Percentiles rank a stretch among this genome's conserved stretches.
These are phyloP conservation scores for Oxytropis ochrocephala DNA, from an alignment of 306 rosid species.

Conservation along the genomic window DNA sequence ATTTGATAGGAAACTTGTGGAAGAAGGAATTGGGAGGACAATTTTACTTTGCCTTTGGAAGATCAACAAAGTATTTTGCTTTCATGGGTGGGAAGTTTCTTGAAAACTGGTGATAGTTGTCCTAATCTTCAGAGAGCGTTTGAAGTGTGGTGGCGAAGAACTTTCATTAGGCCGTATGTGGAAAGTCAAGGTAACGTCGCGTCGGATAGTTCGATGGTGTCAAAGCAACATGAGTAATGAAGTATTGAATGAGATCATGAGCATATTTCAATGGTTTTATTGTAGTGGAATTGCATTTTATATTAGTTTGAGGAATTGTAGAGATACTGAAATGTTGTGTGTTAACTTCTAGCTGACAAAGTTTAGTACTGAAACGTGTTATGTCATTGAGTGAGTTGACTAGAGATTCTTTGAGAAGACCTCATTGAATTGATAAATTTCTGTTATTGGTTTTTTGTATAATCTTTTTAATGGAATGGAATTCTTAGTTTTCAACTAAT, in stretches of 20 bases:
- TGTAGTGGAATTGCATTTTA: conserved; percentile 7
- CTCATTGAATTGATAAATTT: conserved; percentile 18
- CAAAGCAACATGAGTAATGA: conserved; percentile 25
- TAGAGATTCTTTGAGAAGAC: conserved; percentile 4
- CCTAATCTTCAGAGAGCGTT: conserved; percentile 95
- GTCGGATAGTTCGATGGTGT: conserved; percentile 38
- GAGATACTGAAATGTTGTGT: conserved; percentile 1
- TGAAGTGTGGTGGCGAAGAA: conserved; percentile 98
- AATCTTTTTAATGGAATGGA: conserved; percentile 18
- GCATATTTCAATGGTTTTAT: neutral
- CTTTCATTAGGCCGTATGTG: conserved; percentile 67
- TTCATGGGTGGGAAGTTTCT: conserved; percentile 84
- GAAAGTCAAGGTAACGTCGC: conserved; percentile 48
- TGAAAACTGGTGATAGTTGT: conserved; percentile 85
- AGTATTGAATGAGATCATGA: neutral
- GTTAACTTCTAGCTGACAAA: conserved; percentile 27
- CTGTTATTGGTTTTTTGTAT: conserved; percentile 12
- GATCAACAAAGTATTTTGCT: conserved; percentile 90
- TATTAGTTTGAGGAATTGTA: conserved; percentile 17
- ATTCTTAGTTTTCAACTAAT: neutral
- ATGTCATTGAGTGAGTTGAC: conserved; percentile 19
- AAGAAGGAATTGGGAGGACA: conserved; percentile 95
- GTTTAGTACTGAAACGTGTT: neutral
- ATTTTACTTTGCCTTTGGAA: conserved; percentile 87
- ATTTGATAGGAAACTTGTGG: conserved; percentile 84